Base-by-base conservation (phyloP, 768 basidiomycete genomes). In the Dacryopinax primogenitus region DNA sequence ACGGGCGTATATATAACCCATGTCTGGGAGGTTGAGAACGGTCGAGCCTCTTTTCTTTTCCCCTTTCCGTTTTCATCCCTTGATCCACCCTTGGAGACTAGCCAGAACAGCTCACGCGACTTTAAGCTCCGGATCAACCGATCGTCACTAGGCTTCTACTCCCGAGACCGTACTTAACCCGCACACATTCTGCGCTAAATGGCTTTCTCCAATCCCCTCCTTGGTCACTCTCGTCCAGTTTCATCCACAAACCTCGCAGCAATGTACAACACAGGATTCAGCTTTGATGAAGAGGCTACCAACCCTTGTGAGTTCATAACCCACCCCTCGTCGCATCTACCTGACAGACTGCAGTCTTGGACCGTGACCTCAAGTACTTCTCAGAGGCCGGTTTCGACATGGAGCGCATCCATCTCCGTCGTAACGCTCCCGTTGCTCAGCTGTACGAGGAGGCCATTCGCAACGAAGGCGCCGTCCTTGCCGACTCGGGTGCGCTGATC, bases 361-460 rank as follows among this genome's bases (percentile, higher is more conserved):
- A 91, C 71, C 86, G 83, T 70, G 94, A 98, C 74, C 83, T 98
- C 72, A 89, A 92, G 75, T 91, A 93, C 79, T 96, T 96, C 84
- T 98, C 95, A 37, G 89, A 96, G 76, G 95, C 96, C 66, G 96
- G 96, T 67, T 98, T 99, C 78, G 95, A 99, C 79, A 96, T 98
- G 88, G 88, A 94, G 73, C 85, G 88, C 71, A 92, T 98, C 77
- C 88, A 92, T 75, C 82, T 99, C 77, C 94, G 91, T 78, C 90
- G 92, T 77, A 95, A 95, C 69, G 92, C 92, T 1, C 83, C 92
- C 23, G 85, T 87, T 44, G 91, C 94, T 0, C 83, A 86, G 70
- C 87, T 95, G 44, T 96, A 96, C 78, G 96, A 99, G 74, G 96
- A 99, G 71, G 96, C 96, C 71, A 87, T 98, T 79, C 87, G 92